phyloP scores from a whole-genome alignment of 208 protist species.

The Trypanosoma congolense region DNA sequence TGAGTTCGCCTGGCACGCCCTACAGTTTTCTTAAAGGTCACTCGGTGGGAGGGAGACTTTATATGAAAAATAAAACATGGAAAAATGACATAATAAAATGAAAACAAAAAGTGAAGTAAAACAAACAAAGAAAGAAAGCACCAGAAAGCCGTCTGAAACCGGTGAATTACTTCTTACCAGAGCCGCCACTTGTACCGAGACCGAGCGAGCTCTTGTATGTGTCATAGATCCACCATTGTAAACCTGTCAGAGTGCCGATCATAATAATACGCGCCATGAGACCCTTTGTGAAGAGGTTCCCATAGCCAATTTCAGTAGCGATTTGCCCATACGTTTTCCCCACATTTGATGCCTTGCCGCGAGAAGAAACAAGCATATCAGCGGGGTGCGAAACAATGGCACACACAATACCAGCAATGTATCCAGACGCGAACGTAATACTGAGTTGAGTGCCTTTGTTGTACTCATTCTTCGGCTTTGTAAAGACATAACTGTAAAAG shows the following conservation, averaged over 20 bases:
- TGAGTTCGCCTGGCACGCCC: too few species aligned
- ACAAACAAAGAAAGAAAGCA: constrained; percentile 2
- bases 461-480: constrained; percentile 84
- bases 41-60: too few species aligned
- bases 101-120: constrained; percentile 2
- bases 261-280: constrained; percentile 94
- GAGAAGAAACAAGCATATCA: constrained; percentile 91
- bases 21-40: too few species aligned
- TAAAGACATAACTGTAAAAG: constrained; percentile 89
- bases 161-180: constrained; percentile 17
- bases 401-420: constrained; percentile 93
- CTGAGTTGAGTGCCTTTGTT: constrained; percentile 82
- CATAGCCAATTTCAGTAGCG: constrained; percentile 80
- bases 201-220: constrained; percentile 23
- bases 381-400: constrained; percentile 96
- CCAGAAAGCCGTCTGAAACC: not conserved
- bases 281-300: constrained; percentile 83
- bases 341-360: constrained; percentile 84
- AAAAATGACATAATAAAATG: not conserved
- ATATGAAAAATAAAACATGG: not conserved
- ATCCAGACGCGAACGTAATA: constrained; percentile 92
- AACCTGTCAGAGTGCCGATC: constrained; percentile 95
- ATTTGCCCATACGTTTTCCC: constrained; percentile 78
- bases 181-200: constrained; percentile 41
- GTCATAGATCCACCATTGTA: constrained; percentile 96